phyloP scores from a whole-genome alignment of 2,329 filamentous ascomycete genomes.

The Scleromitrula shiraiana region DNA sequence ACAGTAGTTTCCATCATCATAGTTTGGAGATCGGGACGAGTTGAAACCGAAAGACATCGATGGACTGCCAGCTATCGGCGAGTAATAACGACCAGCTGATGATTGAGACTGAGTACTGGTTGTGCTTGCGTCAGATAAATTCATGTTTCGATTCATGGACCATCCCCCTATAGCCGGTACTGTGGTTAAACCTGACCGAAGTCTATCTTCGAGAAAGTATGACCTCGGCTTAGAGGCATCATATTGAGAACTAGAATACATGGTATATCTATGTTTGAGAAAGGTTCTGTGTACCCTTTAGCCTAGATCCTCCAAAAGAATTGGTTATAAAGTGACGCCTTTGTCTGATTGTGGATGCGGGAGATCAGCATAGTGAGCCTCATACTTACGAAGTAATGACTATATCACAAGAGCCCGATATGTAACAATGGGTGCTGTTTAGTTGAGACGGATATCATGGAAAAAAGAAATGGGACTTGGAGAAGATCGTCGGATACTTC shows the following conservation, averaged over 20 bases:
- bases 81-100: background rate
- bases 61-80: background rate
- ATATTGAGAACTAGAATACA: background rate
- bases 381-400: background rate
- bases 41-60: constrained; percentile 2
- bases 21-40: background rate
- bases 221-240: background rate
- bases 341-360: background rate
- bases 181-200: background rate
- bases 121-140: constrained; percentile 7
- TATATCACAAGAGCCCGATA: background rate
- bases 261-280: background rate
- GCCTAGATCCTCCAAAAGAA: constrained; percentile 2
- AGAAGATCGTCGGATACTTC: background rate
- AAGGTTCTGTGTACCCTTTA: constrained; percentile 7
- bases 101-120: constrained; percentile 7
- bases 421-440: too few species aligned
- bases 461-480: background rate
- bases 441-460: too few species aligned
- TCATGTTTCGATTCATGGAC: constrained; percentile 3
- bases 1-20: background rate
- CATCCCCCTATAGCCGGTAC: background rate
- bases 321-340: background rate
- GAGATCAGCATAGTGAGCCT: background rate
- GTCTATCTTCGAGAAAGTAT: background rate